Evolutionary conservation across 305 asterid species (phyloP).

Genomic region (Fraxinus velutina): DNA sequence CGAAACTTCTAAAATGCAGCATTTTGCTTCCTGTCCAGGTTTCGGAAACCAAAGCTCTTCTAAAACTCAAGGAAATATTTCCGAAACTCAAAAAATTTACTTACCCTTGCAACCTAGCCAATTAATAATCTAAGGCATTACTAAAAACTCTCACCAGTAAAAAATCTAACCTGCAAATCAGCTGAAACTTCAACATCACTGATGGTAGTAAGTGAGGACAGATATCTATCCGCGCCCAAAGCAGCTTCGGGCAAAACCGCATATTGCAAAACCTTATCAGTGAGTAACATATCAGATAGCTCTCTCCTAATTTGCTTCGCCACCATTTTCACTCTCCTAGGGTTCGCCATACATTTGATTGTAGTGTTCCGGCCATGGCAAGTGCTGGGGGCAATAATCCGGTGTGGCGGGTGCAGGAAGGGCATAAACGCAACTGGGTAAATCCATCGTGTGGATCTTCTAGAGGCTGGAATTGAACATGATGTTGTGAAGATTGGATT

Average conservation of each 20-base stretch:
- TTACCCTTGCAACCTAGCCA: background rate
- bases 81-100: background rate
- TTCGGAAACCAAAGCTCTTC: background rate
- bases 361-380: slow-evolving; percentile 9
- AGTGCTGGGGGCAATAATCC: slow-evolving; percentile 10
- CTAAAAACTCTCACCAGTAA: background rate
- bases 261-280: slow-evolving; percentile 79
- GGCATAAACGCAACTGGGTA: slow-evolving; percentile 22
- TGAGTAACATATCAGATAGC: slow-evolving; percentile 81
- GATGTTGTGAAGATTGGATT: slow-evolving; percentile 36
- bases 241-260: slow-evolving; percentile 96
- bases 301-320: slow-evolving; percentile 89
- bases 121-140: background rate
- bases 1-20: background rate
- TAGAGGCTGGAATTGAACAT: slow-evolving; percentile 29
- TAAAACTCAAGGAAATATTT: background rate
- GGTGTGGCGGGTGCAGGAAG: slow-evolving; percentile 32
- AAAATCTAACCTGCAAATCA: slow-evolving; percentile 70
- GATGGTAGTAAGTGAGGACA: slow-evolving; percentile 85
- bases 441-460: slow-evolving; percentile 29
- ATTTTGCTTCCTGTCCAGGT: background rate
- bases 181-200: slow-evolving; percentile 90
- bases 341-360: slow-evolving; percentile 82
- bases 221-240: slow-evolving; percentile 87
- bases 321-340: slow-evolving; percentile 95